Conservation (phyloP, 345 rosid species). For the Passiflora organensis region DNA sequence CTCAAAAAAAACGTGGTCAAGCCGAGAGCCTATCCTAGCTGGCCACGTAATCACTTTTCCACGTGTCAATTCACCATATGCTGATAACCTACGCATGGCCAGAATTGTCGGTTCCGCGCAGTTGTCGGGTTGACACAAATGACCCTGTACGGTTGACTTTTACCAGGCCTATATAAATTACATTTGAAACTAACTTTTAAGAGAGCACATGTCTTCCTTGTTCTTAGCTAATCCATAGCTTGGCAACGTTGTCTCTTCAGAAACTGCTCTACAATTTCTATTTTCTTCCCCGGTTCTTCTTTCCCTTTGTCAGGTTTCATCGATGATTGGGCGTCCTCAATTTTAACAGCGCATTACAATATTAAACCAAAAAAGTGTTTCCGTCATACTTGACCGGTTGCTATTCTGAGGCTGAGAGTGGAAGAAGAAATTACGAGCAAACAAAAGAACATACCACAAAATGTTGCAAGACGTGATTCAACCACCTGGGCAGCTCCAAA, state of each 20-base stretch:
- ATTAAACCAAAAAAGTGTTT: neutral
- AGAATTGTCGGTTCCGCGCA: slow-evolving; percentile 12
- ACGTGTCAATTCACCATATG: neutral
- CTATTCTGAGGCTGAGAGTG: slow-evolving; percentile 1
- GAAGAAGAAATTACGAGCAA: neutral
- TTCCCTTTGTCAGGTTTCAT: no score
- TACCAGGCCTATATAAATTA: neutral
- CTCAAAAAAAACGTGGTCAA: neutral
- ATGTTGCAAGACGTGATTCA: slow-evolving; percentile 47
- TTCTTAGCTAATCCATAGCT: slow-evolving; percentile 16
- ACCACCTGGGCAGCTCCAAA: slow-evolving; percentile 32
- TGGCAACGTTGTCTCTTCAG: no score
- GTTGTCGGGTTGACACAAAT: slow-evolving; percentile 29
- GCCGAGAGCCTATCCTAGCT: no score
- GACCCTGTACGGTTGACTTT: slow-evolving; percentile 21
- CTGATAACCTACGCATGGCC: slow-evolving; percentile 5
- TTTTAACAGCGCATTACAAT: no score
- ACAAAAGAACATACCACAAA: neutral
- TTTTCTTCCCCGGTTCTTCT: no score
- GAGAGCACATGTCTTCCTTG: slow-evolving; percentile 38
- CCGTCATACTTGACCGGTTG: neutral
- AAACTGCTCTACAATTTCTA: no score
- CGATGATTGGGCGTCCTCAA: no score
- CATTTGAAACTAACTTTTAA: slow-evolving; percentile 18
- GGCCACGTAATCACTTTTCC: slow-evolving; percentile 3